Evolutionary conservation across 2,329 filamentous ascomycete species (phyloP), one percentile per base, ranked within the genome.

Genomic region (Sclerotinia glacialis): DNA sequence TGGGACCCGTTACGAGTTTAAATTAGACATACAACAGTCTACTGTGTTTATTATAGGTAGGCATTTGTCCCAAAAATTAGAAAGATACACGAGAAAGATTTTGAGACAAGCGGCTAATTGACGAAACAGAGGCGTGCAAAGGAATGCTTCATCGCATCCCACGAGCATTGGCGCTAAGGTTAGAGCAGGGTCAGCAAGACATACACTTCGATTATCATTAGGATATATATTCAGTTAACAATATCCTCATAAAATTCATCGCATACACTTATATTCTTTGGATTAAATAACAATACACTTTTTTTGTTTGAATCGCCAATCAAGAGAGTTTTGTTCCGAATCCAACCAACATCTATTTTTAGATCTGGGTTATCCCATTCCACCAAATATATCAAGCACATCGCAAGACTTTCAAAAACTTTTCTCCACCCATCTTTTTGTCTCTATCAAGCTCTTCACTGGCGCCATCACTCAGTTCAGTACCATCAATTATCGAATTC

Each of bases 101-200:
- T 63, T 31, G 60, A 63, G 60, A 63, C 46, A 53, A 6, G 46
- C 49, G 60, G 60, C 60, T 63, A 54, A 63, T 54, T 28, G 47
- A 63, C 49, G 49, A 63, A 63, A 54, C 60, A 54, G 47, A 53
- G 47, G 60, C 53, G 47, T 63, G n/a, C 26, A 63, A 6, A 63
- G 58, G 58, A 63, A 42, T 63, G 49, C 60, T 63, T 54, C 60
- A 62, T 37, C 44, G 58, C 58, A 61, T 61, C 28, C 28, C 58
- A 49, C 58, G 40, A 49, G 7, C n/a, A 40, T 46, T 49, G 31
- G 58, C 56, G 56, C 56, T 50, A 50, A 61, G 21, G 31, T 49
- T 26, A 49, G 4, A 37, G 31, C 12, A 49, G 42, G 42, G n/a
- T 37, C 44, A 26, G 44, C 14, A 46, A 49, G 28, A 60, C 58